Evolutionary conservation across 2,329 filamentous ascomycete genomes (phyloP).

Genomic region (Exophiala oligosperma): DNA sequence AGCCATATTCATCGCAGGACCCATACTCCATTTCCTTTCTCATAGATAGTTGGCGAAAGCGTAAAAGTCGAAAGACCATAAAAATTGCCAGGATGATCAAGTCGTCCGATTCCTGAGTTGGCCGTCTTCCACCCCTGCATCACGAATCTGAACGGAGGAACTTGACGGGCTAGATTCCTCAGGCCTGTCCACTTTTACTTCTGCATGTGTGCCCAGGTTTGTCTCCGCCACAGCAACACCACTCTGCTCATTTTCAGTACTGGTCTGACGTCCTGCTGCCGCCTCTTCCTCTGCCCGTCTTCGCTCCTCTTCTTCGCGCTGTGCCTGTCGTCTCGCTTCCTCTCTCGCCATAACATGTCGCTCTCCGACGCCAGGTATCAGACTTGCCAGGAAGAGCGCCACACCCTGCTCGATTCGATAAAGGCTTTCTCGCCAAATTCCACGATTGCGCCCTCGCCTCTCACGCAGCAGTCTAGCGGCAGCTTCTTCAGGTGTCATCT

Average conservation of each 20-base stretch:
- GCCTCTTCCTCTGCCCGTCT: slow-evolving; percentile 14
- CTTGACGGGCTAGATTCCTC: slow-evolving; percentile 8
- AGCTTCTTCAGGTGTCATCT: slow-evolving; percentile 28
- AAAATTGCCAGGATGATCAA: neutral
- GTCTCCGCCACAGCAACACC: too few species aligned
- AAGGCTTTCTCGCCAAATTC: slow-evolving; percentile 20
- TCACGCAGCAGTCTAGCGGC: slow-evolving; percentile 27
- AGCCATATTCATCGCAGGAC: neutral
- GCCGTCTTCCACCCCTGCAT: neutral
- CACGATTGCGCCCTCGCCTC: slow-evolving; percentile 21
- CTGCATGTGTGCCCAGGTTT: neutral
- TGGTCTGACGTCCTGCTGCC: neutral
- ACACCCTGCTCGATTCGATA: slow-evolving; percentile 53
- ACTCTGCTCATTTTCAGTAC: too few species aligned
- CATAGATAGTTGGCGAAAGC: too few species aligned
- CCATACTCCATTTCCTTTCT: too few species aligned
- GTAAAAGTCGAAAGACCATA: too few species aligned
- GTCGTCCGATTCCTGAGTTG: slow-evolving; percentile 9
- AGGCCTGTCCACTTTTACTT: neutral
- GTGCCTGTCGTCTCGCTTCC: slow-evolving; percentile 43
- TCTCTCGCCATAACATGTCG: slow-evolving; percentile 58
- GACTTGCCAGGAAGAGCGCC: slow-evolving; percentile 62
- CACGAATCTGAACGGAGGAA: slow-evolving; percentile 6
- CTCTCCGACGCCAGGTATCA: slow-evolving; percentile 64
- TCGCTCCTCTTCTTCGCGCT: slow-evolving; percentile 27